These are phyloP conservation scores for Chaetomiaceae sp. DNA, from an alignment of 2,329 filamentous ascomycete species.

Conservation along the genomic window DNA sequence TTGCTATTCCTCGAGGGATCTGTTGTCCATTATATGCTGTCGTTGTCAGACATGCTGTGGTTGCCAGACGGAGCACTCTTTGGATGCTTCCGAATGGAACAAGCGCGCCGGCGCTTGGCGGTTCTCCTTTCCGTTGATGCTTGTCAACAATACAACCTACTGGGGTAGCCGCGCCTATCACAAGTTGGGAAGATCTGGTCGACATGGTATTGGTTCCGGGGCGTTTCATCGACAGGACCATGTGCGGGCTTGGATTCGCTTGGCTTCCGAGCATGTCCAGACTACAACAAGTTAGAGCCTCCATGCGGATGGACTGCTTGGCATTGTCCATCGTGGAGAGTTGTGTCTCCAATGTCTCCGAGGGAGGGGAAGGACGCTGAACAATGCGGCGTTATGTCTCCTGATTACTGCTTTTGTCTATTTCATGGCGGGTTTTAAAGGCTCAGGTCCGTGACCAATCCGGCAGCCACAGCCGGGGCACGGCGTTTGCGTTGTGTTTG, in stretches of 20 bases:
- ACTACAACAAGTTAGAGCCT: constrained; percentile 1
- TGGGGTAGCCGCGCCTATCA: constrained; percentile 5
- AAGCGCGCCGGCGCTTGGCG: background rate
- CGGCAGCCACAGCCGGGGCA: no score
- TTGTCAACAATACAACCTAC: background rate
- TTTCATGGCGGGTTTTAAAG: background rate
- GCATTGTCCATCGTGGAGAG: background rate
- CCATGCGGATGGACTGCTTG: background rate
- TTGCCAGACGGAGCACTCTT: constrained; percentile 1
- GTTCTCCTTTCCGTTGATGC: background rate
- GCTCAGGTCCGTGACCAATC: constrained; percentile 2
- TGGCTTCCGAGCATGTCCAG: background rate
- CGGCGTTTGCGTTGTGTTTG: no score
- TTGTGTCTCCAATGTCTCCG: background rate
- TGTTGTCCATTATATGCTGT: constrained; percentile 11
- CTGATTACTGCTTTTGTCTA: constrained; percentile 3
- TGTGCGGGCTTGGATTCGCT: constrained; percentile 1
- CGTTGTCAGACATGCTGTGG: no score
- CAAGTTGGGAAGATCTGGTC: background rate
- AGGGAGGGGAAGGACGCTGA: background rate
- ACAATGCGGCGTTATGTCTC: no score
- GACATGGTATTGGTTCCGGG: background rate
- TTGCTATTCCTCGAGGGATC: background rate
- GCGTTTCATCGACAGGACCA: background rate
- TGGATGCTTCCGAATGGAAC: background rate